These are phyloP conservation scores for Tolypocladium sp. DNA, from an alignment of 2,329 filamentous ascomycete species.

Conservation along the genomic window DNA sequence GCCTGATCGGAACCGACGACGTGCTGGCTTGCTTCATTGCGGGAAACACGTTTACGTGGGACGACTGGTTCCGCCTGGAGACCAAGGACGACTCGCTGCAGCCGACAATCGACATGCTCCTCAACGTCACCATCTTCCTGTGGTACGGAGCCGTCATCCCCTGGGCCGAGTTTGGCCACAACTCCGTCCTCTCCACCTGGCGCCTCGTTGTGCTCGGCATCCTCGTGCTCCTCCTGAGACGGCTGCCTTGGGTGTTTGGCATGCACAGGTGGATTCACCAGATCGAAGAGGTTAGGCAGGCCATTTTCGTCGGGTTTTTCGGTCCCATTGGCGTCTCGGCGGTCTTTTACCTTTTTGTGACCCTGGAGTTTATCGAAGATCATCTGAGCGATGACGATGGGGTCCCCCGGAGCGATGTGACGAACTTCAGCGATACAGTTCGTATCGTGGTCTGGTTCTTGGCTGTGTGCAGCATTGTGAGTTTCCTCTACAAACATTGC, in stretches of 20 bases:
- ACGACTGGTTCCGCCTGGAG: constrained; percentile 87
- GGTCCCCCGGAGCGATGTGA: constrained; percentile 54
- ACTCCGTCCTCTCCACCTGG: constrained; percentile 61
- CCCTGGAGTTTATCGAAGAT: constrained; percentile 59
- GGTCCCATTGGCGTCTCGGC: constrained; percentile 87
- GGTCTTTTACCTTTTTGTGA: constrained; percentile 82
- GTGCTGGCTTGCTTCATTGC: constrained; percentile 89
- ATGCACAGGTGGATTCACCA: constrained; percentile 71
- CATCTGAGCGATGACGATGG: constrained; percentile 46
- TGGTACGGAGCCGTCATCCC: constrained; percentile 85
- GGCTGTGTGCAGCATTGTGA: constrained; percentile 71
- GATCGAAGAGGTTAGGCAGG: constrained; percentile 65
- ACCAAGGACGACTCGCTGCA: constrained; percentile 88
- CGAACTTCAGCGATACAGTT: constrained; percentile 55
- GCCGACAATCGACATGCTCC: constrained; percentile 87
- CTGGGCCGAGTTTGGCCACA: constrained; percentile 61
- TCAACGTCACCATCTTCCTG: constrained; percentile 81
- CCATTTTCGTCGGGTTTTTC: constrained; percentile 84
- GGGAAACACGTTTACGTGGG: constrained; percentile 84
- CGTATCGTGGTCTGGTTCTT: constrained; percentile 79
- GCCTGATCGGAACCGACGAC: constrained; percentile 81
- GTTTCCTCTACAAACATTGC: constrained; percentile 17
- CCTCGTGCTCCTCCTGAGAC: constrained; percentile 66
- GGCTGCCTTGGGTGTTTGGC: constrained; percentile 66
- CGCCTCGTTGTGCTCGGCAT: constrained; percentile 67